Conservation (phyloP, 306 rosid species). For the Boehmeria nivea region DNA sequence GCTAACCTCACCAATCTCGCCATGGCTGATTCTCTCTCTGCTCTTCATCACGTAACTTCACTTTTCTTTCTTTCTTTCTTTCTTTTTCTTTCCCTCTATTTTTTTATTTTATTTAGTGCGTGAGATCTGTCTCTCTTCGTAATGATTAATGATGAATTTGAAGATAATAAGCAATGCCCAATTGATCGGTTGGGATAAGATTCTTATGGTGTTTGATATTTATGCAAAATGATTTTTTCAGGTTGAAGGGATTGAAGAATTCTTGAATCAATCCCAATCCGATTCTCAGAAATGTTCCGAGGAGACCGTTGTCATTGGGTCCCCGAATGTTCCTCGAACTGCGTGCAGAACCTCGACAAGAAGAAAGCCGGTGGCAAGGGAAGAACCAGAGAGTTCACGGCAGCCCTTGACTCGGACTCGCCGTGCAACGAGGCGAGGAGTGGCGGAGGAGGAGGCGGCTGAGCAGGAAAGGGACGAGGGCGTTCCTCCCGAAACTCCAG, state of each 20-base stretch:
- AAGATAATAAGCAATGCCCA: no score
- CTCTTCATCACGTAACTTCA: slow-evolving; percentile 47
- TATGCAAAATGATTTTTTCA: slow-evolving; percentile 12
- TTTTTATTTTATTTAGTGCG: no score
- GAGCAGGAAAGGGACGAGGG: slow-evolving; percentile 27
- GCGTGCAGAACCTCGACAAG: slow-evolving; percentile 44
- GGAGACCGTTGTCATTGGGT: slow-evolving; percentile 21
- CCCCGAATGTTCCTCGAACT: slow-evolving; percentile 32
- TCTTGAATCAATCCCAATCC: slow-evolving; percentile 30
- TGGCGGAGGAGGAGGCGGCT: slow-evolving; percentile 18
- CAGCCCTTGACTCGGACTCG: slow-evolving; percentile 21
- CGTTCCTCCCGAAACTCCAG: slow-evolving; percentile 42
- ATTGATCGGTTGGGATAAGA: no score
- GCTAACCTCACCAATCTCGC: slow-evolving; percentile 78
- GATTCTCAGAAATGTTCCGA: slow-evolving; percentile 21
- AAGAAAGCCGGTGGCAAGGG: slow-evolving; percentile 29
- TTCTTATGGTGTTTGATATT: no score
- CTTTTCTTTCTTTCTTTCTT: no score
- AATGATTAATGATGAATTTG: no score
- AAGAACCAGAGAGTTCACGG: slow-evolving; percentile 30
- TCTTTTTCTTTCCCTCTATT: no score
- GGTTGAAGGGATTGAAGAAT: slow-evolving; percentile 85
- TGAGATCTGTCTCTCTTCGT: no score
- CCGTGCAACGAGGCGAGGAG: slow-evolving; percentile 22
- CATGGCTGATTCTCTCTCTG: slow-evolving; percentile 74